Conservation (phyloP, 306 rosid genomes). For the Trifolium fragiferum region DNA sequence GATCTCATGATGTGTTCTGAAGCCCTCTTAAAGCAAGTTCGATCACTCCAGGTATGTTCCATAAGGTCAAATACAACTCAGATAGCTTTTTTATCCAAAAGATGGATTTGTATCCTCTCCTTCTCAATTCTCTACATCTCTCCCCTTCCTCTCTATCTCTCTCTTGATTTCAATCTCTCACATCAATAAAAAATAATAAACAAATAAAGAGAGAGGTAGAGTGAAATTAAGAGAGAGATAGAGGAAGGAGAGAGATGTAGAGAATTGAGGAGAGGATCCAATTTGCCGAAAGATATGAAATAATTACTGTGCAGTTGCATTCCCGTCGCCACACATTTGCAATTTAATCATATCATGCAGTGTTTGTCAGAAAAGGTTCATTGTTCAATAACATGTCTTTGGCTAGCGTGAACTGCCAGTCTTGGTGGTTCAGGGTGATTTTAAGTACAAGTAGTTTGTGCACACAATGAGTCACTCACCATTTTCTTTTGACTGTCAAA, state of each 20-base stretch:
- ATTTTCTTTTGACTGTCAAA: slow-evolving; percentile 8
- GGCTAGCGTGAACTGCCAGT: neutral
- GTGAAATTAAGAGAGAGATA: too few species aligned
- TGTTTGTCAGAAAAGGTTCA: neutral
- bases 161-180: too few species aligned
- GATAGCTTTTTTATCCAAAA: slow-evolving; percentile 1
- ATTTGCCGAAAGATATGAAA: neutral
- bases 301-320: slow-evolving; percentile 22
- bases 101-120: too few species aligned
- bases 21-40: slow-evolving; percentile 91
- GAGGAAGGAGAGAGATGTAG: too few species aligned
- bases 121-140: too few species aligned
- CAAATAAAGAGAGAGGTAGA: too few species aligned
- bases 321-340: neutral
- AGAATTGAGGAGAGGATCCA: too few species aligned
- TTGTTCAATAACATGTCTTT: neutral
- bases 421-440: neutral
- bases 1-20: slow-evolving; percentile 87
- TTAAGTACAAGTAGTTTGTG: neutral
- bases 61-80: slow-evolving; percentile 14
- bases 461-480: neutral
- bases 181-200: too few species aligned
- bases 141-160: too few species aligned
- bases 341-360: slow-evolving; percentile 8
- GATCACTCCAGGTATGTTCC: slow-evolving; percentile 87